Conservation (phyloP, 352 stramenopile species). For the Phytophthora multivora region DNA sequence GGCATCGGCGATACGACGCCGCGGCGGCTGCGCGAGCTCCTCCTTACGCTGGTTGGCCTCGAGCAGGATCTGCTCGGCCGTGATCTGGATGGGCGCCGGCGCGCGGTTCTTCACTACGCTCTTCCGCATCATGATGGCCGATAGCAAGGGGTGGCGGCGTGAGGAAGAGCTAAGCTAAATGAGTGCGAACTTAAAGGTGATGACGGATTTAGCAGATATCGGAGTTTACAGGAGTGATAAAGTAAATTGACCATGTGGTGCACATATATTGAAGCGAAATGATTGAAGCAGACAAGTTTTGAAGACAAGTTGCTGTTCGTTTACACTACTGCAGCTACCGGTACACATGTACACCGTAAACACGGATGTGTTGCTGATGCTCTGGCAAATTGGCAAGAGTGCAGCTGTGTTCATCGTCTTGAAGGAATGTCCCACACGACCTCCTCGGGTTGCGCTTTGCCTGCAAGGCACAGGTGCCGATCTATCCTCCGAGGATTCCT, state of each 20-base stretch:
- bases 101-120: conserved; percentile 97
- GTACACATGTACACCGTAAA: background rate
- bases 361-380: conserved; percentile 4
- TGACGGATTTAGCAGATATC: background rate
- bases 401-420: conserved; percentile 10
- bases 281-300: background rate
- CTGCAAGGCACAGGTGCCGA: background rate
- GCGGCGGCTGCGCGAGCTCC: conserved; percentile 70
- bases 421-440: conserved; percentile 13
- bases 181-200: conserved; percentile 16
- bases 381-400: background rate
- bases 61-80: conserved; percentile 98
- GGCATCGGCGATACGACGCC: conserved; percentile 86
- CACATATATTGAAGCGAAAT: conserved; percentile 6
- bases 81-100: conserved; percentile 99
- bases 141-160: background rate
- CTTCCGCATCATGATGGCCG: conserved; percentile 73
- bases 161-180: background rate
- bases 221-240: conserved; percentile 1
- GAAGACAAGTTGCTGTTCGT: background rate
- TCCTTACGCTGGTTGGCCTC: conserved; percentile 92
- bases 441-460: background rate
- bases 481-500: too few relatives aligned
- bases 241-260: conserved; percentile 8
- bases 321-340: too few relatives aligned